Evolutionary conservation across 371 early-diverging fungal species (phyloP), one percentile per base, ranked within the genome.

Genomic region (Chytridiales sp.): DNA sequence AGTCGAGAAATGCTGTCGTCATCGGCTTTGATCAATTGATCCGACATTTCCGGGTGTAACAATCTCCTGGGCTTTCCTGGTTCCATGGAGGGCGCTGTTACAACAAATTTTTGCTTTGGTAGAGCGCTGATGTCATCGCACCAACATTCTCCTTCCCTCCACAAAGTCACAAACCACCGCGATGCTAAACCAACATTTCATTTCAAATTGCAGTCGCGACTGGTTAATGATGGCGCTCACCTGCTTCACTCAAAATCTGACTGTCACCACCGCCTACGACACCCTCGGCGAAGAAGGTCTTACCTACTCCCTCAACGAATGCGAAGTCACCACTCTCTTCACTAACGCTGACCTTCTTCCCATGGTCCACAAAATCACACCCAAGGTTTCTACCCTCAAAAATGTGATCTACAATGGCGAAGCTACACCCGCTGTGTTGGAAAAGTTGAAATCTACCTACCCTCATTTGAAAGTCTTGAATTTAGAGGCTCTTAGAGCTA

Each of bases 231-330:
- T 84, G 9, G 85, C 89, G 22, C 85, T 87, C 62, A 86, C 82
- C 22, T 66, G 77, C 36, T 91, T 85, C 65, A 78, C 87, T 6
- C 91, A 90, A 68, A 73, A 73, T 47, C 77, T 87, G 61, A 83
- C 87, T 35, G 86, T 91, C 70, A 87, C 91, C 29, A 93, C 93
- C 32, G 90, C 90, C 11, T 91, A 93, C 73, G 92, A 90, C 50
- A 92, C 92, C 3, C 80, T 96, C 36, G 96, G 96, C 21, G 88
- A 87, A 62, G 91, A 90, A 19, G 93, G 92, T 32, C 82, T 91
- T 38, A 63, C 85, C 34, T 91, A 88, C 64, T 88, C 91, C 9
- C 87, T 94, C 73, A 91, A 89, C 64, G 90, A 94, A 70, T 78
- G 91, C 30, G 89, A 87, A 67, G 87, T 89, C 39, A 76, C 80